A percentile compares a stretch with the other conserved stretches of the same genome.
These are phyloP conservation scores for Pseudomicrostroma phylloplanum DNA, from an alignment of 1,284 basidiomycete species.

Conservation along the genomic window DNA sequence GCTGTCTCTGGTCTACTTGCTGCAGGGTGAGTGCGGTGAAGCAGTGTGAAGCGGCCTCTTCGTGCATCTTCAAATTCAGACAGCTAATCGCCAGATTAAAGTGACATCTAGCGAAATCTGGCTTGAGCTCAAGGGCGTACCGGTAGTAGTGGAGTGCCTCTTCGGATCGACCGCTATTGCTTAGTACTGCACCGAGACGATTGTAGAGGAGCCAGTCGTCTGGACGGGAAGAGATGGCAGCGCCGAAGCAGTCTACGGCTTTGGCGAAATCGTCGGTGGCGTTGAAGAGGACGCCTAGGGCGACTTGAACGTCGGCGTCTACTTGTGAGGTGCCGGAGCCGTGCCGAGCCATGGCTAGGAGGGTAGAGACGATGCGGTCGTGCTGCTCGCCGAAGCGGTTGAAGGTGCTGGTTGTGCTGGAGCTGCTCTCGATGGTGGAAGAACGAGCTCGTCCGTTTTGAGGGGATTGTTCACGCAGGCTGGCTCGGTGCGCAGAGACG, in stretches of 20 bases:
- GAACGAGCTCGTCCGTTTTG: neutral
- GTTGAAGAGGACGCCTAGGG: constrained; percentile 87
- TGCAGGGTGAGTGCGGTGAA: constrained; percentile 46
- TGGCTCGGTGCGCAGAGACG: constrained; percentile 51
- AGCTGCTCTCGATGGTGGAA: constrained; percentile 14
- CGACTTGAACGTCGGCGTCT: constrained; percentile 88
- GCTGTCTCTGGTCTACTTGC: constrained; percentile 23
- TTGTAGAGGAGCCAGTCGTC: constrained; percentile 94
- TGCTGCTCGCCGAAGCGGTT: constrained; percentile 27
- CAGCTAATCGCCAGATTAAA: constrained; percentile 46
- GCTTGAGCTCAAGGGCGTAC: constrained; percentile 80
- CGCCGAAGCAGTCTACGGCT: constrained; percentile 87
- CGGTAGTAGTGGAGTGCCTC: constrained; percentile 85
- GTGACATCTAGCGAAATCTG: constrained; percentile 72
- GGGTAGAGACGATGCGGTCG: constrained; percentile 40
- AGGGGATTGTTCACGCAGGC: constrained; percentile 33
- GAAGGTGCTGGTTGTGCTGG: neutral
- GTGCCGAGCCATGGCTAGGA: constrained; percentile 52
- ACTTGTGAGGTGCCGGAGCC: constrained; percentile 24
- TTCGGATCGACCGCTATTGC: constrained; percentile 71
- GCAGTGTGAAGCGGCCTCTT: constrained; percentile 46
- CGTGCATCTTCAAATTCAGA: constrained; percentile 46
- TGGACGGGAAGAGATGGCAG: constrained; percentile 79
- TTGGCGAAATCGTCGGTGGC: constrained; percentile 79
- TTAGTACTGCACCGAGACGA: constrained; percentile 88